Conservation (phyloP, 129 eudicot genomes). For the Oenanthe sinensis region DNA sequence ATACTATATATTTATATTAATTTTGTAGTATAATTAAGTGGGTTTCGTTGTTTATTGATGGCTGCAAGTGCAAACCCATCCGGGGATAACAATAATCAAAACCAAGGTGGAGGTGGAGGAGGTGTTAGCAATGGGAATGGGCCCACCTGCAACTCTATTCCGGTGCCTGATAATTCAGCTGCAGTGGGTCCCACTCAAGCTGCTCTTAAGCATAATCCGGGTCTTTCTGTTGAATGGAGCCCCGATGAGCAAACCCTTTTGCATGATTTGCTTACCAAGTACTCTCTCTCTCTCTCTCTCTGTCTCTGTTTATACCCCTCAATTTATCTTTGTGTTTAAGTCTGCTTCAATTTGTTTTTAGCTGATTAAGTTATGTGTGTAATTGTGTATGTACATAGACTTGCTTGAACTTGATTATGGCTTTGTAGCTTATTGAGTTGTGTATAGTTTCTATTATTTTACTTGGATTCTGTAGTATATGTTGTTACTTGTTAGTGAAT, state of each 20-base stretch:
- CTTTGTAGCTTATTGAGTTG: neutral
- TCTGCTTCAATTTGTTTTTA: neutral
- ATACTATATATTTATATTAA: neutral
- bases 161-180: conserved; percentile 53
- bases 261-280: conserved; percentile 57
- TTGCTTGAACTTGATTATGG: neutral
- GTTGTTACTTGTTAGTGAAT: neutral
- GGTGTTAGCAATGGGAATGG: conserved; percentile 48
- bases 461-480: neutral
- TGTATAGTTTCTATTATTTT: neutral
- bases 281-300: neutral
- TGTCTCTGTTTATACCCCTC: neutral
- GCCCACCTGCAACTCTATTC: conserved; percentile 31
- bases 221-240: conserved; percentile 62
- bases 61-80: conserved; percentile 74
- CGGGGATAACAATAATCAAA: conserved; percentile 29
- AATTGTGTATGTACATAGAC: neutral
- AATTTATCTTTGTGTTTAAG: neutral
- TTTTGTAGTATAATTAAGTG: neutral
- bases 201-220: conserved; percentile 74
- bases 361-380: neutral
- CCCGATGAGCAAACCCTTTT: conserved; percentile 68
- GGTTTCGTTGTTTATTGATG: conserved; percentile 27
- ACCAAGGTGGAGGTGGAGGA: conserved; percentile 15
- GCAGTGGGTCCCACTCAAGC: conserved; percentile 55